Conservation (phyloP, 305 asterid species). For the Ajuga reptans region DNA sequence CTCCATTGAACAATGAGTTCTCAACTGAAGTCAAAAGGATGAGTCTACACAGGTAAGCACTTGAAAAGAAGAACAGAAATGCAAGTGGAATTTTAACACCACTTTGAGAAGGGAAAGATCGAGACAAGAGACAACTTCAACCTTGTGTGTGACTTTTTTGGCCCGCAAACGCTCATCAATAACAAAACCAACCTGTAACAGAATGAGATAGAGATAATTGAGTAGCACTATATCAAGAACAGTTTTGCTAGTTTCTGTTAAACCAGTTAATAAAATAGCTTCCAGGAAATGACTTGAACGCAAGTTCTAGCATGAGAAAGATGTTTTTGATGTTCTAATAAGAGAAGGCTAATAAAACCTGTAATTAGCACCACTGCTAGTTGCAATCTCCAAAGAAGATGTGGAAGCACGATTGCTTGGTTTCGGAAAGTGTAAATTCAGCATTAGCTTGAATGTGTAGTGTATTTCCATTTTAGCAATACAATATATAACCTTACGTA, state of each 20-base stretch:
- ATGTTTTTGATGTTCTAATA: neutral
- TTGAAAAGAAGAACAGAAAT: neutral
- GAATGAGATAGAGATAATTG: constrained; percentile 18
- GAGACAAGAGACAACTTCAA: constrained; percentile 20
- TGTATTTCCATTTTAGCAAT: neutral
- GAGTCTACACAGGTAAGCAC: constrained; percentile 9
- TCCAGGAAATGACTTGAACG: neutral
- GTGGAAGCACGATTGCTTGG: constrained; percentile 5
- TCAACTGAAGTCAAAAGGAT: constrained; percentile 1
- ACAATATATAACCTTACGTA: neutral
- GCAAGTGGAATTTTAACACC: neutral
- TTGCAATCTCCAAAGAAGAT: neutral
- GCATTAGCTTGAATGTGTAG: neutral
- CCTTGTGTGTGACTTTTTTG: constrained; percentile 74
- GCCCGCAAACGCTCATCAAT: constrained; percentile 82
- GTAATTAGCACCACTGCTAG: constrained; percentile 1
- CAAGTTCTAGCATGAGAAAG: constrained; percentile 9
- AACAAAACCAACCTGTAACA: constrained; percentile 65
- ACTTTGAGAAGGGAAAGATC: neutral
- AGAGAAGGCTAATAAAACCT: neutral
- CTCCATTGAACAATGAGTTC: constrained; percentile 2
- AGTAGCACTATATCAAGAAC: constrained; percentile 4
- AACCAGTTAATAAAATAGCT: constrained; percentile 15
- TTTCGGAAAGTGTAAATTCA: neutral
- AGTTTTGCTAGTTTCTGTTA: neutral